These are phyloP conservation scores for Ascochyta lentis DNA, from an alignment of 2,329 filamentous ascomycete species.

Conservation along the genomic window DNA sequence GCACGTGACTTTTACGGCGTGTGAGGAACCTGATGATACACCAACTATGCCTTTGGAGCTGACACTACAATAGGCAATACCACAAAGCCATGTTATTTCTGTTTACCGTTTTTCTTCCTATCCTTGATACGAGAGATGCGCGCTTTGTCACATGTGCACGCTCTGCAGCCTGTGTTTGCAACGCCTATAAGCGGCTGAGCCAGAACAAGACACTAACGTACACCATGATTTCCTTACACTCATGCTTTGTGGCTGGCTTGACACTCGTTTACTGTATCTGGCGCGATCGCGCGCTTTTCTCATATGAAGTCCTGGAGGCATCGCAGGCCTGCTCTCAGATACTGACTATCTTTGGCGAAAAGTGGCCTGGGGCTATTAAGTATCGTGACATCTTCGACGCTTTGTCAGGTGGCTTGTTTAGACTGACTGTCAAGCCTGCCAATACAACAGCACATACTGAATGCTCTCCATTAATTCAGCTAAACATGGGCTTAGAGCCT, in stretches of 20 bases:
- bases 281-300: constrained; percentile 32
- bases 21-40: background rate
- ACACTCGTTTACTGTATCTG: constrained; percentile 39
- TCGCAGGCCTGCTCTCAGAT: constrained; percentile 35
- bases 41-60: background rate
- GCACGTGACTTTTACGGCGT: constrained; percentile 36
- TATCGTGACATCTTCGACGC: constrained; percentile 39
- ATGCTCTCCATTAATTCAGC: background rate
- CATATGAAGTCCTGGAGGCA: constrained; percentile 35
- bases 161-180: constrained; percentile 33
- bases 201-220: constrained; percentile 35
- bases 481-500: background rate
- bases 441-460: background rate
- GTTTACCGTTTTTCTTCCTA: constrained; percentile 31
- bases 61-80: constrained; percentile 20
- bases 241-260: constrained; percentile 36
- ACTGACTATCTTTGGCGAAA: constrained; percentile 36
- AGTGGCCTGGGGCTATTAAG: constrained; percentile 37
- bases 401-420: constrained; percentile 29
- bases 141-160: constrained; percentile 33
- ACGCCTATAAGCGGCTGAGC: constrained; percentile 33
- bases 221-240: constrained; percentile 37
- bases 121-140: constrained; percentile 24
- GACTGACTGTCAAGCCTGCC: constrained; percentile 6
- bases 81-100: constrained; percentile 37